A percentile compares a stretch with the other conserved stretches of the same genome.
These are phyloP conservation scores for Alternaria solani DNA, from an alignment of 2,329 filamentous ascomycete species.

Conservation along the genomic window DNA sequence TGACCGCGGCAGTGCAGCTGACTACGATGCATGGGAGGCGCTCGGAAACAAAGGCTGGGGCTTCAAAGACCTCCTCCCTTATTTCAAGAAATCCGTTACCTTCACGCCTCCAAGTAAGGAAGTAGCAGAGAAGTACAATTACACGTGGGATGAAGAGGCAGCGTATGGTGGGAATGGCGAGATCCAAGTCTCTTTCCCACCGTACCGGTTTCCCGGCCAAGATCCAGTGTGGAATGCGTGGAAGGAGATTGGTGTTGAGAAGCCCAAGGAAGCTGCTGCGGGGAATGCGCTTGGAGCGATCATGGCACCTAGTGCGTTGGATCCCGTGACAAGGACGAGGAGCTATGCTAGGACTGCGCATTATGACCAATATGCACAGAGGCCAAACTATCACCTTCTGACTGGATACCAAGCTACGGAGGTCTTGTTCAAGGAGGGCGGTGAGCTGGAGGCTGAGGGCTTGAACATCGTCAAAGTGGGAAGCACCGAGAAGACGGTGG, in stretches of 20 bases:
- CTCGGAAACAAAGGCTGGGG: slow-evolving; percentile 61
- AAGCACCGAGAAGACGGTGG: background rate
- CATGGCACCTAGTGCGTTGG: slow-evolving; percentile 10
- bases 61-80: slow-evolving; percentile 23
- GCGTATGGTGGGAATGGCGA: background rate
- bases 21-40: slow-evolving; percentile 62
- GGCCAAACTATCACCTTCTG: slow-evolving; percentile 36
- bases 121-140: background rate
- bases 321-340: slow-evolving; percentile 26
- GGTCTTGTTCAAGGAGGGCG: background rate
- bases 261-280: slow-evolving; percentile 16
- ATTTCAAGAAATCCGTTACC: slow-evolving; percentile 28
- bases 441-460: background rate
- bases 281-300: slow-evolving; percentile 19
- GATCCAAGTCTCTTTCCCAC: background rate
- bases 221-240: slow-evolving; percentile 16
- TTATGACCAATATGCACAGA: slow-evolving; percentile 33
- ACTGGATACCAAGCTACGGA: slow-evolving; percentile 23
- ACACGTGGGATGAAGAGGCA: background rate
- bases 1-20: slow-evolving; percentile 36
- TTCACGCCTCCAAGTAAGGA: slow-evolving; percentile 6
- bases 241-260: slow-evolving; percentile 16
- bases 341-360: slow-evolving; percentile 43
- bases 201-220: slow-evolving; percentile 20
- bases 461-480: background rate